phyloP scores from a whole-genome alignment of 768 basidiomycete species.

The Scleroderma citrinum region DNA sequence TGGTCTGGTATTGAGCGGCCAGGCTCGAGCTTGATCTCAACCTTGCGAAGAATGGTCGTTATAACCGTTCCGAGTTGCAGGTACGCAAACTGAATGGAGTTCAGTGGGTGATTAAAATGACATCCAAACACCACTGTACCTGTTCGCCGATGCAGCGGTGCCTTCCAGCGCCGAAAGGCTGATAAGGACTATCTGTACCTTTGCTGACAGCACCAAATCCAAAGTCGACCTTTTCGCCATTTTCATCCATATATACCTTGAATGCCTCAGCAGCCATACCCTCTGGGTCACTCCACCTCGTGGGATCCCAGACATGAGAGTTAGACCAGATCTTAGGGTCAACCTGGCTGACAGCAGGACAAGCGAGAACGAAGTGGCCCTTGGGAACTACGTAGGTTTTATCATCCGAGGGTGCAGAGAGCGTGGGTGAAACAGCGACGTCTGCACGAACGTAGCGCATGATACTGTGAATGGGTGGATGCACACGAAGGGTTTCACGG shows the following conservation, averaged over 20 bases:
- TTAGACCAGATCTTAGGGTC: conserved; percentile 82
- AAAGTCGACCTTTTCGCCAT: conserved; percentile 89
- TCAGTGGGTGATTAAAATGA: conserved; percentile 2
- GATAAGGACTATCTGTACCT: conserved; percentile 93
- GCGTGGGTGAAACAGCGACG: conserved; percentile 73
- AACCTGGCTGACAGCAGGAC: conserved; percentile 80
- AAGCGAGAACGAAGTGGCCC: conserved; percentile 86
- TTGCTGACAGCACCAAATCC: conserved; percentile 95
- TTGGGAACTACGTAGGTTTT: conserved; percentile 80
- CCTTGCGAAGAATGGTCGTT: conserved; percentile 65
- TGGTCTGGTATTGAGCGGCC: conserved; percentile 58
- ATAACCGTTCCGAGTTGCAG: conserved; percentile 86
- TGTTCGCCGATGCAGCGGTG: conserved; percentile 95
- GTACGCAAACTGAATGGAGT: conserved; percentile 72
- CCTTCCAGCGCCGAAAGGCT: conserved; percentile 95
- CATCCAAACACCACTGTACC: conserved; percentile 31
- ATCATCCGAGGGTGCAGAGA: conserved; percentile 73
- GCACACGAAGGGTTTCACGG: conserved; percentile 88
- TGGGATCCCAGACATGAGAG: conserved; percentile 66
- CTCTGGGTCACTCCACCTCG: conserved; percentile 79
- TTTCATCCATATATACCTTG: conserved; percentile 65
- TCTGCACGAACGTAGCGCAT: conserved; percentile 89
- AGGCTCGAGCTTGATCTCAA: conserved; percentile 66
- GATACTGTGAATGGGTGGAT: conserved; percentile 94
- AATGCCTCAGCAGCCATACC: conserved; percentile 78